These are phyloP conservation scores for Eucalyptus regnans DNA, from an alignment of 345 rosid species.

Conservation along the genomic window DNA sequence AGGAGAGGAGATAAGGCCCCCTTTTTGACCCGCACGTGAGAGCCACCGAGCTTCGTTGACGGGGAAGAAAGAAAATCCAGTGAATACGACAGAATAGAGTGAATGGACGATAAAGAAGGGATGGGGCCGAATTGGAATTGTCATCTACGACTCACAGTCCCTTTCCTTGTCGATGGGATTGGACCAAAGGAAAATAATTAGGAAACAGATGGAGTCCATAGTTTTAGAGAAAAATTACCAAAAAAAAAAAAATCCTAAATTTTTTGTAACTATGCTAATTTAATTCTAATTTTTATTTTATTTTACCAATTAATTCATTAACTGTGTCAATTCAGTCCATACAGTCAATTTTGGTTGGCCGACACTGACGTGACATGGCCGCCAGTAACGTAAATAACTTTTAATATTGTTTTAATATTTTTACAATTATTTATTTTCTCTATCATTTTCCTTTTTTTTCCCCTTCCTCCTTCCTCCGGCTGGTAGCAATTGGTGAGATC, in stretches of 20 bases:
- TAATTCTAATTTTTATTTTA: not conserved
- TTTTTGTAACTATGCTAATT: rapidly evolving
- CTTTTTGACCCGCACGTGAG: not conserved
- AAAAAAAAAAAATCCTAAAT: rapidly evolving
- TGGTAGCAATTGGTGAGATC: too few relatives aligned
- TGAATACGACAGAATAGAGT: not conserved
- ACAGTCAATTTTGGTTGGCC: rapidly evolving
- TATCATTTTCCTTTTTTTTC: too few relatives aligned
- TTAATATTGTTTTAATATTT: too few relatives aligned
- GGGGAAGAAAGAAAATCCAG: not conserved
- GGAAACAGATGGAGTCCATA: rapidly evolving
- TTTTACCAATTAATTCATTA: too few relatives aligned
- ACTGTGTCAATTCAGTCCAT: rapidly evolving
- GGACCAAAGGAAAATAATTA: not conserved
- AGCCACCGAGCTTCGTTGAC: not conserved
- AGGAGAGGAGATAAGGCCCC: not conserved
- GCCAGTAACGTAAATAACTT: rapidly evolving
- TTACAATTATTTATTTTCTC: too few relatives aligned
- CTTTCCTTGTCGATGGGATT: not conserved
- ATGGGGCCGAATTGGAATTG: not conserved
- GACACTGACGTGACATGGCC: rapidly evolving
- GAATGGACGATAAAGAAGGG: not conserved
- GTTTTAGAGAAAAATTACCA: not conserved
- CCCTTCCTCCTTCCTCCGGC: too few relatives aligned
- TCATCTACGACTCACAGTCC: not conserved